Evolutionary conservation across 192 early-diverging fungal species (phyloP), one percentile per base, ranked within the genome.

Genomic region (Entomortierella chlamydospora): DNA sequence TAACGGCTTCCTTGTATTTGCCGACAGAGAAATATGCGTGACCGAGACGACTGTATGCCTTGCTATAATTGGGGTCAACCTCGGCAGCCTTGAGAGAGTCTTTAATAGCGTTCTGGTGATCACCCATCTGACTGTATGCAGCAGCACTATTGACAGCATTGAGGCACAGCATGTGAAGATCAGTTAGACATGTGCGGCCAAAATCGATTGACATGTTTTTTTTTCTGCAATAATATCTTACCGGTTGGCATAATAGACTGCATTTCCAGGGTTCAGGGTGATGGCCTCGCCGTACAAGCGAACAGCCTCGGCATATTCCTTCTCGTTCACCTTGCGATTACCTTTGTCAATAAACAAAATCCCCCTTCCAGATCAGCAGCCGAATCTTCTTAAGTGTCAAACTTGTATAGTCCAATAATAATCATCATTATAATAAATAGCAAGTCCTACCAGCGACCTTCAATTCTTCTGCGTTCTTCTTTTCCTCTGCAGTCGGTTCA

Each of bases 241-340:
- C 92, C 97, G 87, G 90, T 99, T 99, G 18, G 94, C 92, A 73
- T 93, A 98, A 87, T 95, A 99, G n/a, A 99, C 93, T 28, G 97
- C 95, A 70, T 95, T 96, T 61, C 86, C 86, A 15, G 72, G 60
- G 70, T 97, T 91, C 25, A 96, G 82, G 42, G 82, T 91, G 70
- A 99, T 98, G 50, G 98, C 98, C 79, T 95, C 88, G 43, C 93
- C 91, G 87, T 99, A 99, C 17, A 94, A 83, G 37, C 85, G 84
- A 64, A 98, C 93, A 57, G 98, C 97, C 73, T 91, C 90, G 18
- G 86, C 77, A 65, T 92, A 98, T 45, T 98, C 88, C 78, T 92
- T 93, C 43, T 91, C 89, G 37, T 88, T 88, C 47, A 99, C 92
- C 64, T 91, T 87, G 64, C 90, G 88, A 84, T 99, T 99, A 45